A percentile compares a stretch with the other conserved stretches of the same genome.
phyloP scores from a whole-genome alignment of 164 flowering plant genomes.

The Tinospora cordifolia region DNA sequence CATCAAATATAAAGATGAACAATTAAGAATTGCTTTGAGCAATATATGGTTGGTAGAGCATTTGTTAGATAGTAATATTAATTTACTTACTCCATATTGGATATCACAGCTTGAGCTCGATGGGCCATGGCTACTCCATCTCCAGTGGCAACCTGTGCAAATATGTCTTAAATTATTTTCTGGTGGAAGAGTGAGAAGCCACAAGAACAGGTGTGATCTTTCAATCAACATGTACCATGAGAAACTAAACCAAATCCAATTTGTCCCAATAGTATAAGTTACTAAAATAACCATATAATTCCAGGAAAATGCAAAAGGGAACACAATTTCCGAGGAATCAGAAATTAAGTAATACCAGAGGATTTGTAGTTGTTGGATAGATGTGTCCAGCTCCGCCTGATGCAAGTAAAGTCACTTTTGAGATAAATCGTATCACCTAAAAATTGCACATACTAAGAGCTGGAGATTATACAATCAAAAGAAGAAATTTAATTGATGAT shows the following conservation, averaged over 20 bases:
- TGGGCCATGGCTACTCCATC: constrained; percentile 98
- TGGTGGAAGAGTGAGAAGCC: not conserved
- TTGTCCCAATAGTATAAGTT: not conserved
- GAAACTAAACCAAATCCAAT: not conserved
- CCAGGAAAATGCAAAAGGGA: not conserved
- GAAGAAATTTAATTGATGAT: not conserved
- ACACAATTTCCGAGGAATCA: not conserved
- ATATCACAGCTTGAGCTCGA: constrained; percentile 90
- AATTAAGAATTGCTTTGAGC: not conserved
- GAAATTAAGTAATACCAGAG: constrained; percentile 43
- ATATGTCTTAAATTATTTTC: constrained; percentile 4
- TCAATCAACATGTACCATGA: not conserved
- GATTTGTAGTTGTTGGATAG: constrained; percentile 94
- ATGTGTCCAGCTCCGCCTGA: constrained; percentile 99
- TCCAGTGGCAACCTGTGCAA: constrained; percentile 83
- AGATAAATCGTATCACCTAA: constrained; percentile 77
- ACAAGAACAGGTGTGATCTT: not conserved
- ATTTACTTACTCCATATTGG: constrained; percentile 90
- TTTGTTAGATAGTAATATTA: not conserved
- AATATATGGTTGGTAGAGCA: not conserved
- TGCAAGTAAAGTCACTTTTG: constrained; percentile 88
- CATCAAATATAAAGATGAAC: not conserved
- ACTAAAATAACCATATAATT: not conserved
- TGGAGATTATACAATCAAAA: not conserved
- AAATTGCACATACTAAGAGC: not conserved